Percentiles rank a stretch among this genome's conserved stretches.
Conservation (phyloP, 2,329 filamentous ascomycete species). For the Claviceps citrina region DNA sequence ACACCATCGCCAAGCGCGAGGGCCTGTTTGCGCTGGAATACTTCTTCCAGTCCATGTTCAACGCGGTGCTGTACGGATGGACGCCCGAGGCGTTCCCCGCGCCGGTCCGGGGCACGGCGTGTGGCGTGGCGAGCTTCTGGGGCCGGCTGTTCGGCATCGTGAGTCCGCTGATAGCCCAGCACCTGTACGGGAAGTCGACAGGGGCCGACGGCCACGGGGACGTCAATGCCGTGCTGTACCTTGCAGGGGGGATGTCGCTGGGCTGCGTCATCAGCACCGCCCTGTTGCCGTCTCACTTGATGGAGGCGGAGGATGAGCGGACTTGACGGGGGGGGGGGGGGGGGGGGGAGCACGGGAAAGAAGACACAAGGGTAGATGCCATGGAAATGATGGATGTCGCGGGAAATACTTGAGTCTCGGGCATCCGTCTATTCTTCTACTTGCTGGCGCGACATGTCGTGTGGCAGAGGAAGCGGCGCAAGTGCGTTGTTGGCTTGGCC, state of each 20-base stretch:
- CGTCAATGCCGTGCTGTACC: conserved; percentile 36
- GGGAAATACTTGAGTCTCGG: too few species aligned
- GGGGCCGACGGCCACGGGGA: conserved; percentile 17
- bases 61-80: conserved; percentile 25
- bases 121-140: conserved; percentile 43
- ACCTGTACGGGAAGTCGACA: conserved; percentile 19
- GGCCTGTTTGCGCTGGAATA: conserved; percentile 28
- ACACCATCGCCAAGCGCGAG: conserved; percentile 21
- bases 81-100: conserved; percentile 44
- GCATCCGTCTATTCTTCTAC: too few species aligned
- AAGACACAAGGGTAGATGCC: too few species aligned
- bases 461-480: too few species aligned
- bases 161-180: conserved; percentile 38
- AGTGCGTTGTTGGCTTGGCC: too few species aligned
- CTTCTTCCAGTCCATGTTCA: conserved; percentile 28
- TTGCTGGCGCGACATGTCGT: too few species aligned
- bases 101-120: conserved; percentile 38
- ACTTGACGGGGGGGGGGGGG: conserved; percentile 2
- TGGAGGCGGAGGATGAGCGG: conserved; percentile 20
- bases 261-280: conserved; percentile 36
- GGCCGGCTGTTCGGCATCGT: conserved; percentile 42
- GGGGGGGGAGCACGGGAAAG: too few species aligned
- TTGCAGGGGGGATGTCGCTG: conserved; percentile 38
- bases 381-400: too few species aligned
- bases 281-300: conserved; percentile 26